Conservation (phyloP, 1,284 basidiomycete genomes). For the Rhodotorula sp. region DNA sequence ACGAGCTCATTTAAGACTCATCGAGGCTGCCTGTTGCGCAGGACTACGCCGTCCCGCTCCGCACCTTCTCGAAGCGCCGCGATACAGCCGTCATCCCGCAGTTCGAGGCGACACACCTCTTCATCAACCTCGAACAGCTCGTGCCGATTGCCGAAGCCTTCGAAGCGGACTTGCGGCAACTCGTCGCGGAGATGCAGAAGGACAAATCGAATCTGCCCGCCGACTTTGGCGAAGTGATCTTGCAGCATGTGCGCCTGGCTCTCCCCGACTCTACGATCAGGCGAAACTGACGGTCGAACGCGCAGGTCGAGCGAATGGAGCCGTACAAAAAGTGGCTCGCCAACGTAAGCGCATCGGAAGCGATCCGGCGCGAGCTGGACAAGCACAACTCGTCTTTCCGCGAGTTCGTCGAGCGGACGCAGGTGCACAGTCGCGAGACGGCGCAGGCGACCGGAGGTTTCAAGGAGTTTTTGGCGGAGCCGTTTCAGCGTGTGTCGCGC, state of each 20-base stretch:
- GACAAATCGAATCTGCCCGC: conserved; percentile 19
- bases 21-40: background rate
- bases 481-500: conserved; percentile 96
- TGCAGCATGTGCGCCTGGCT: conserved; percentile 23
- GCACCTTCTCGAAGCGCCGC: conserved; percentile 21
- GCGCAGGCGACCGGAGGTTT: conserved; percentile 75
- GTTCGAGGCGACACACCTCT: conserved; percentile 30
- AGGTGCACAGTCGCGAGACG: conserved; percentile 22
- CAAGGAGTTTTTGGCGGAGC: conserved; percentile 94
- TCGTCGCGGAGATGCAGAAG: conserved; percentile 6
- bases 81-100: conserved; percentile 29
- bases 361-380: conserved; percentile 30
- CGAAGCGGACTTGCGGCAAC: conserved; percentile 17
- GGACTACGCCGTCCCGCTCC: conserved; percentile 31
- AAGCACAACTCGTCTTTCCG: conserved; percentile 23
- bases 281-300: background rate
- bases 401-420: conserved; percentile 29
- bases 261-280: background rate
- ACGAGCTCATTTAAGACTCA: too few relatives aligned
- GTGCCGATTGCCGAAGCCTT: conserved; percentile 29
- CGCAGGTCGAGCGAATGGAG: conserved; percentile 31
- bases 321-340: conserved; percentile 32
- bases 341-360: conserved; percentile 14
- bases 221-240: conserved; percentile 27
- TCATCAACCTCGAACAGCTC: conserved; percentile 37